phyloP scores from a whole-genome alignment of 2,329 filamentous ascomycete genomes.

The Pseudofabraea citricarpa region DNA sequence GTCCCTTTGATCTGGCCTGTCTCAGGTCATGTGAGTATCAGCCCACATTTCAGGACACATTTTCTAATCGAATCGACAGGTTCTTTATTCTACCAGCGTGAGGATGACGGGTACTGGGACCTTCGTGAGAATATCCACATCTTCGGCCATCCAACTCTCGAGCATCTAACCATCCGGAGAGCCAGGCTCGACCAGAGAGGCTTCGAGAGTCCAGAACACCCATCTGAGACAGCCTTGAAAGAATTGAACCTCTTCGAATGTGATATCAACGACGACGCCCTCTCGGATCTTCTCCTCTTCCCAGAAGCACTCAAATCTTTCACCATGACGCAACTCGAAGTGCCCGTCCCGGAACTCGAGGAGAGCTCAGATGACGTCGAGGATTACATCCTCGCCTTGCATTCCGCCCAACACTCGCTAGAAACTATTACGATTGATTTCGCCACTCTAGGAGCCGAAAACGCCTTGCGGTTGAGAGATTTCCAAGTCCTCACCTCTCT shows the following conservation, averaged over 20 bases:
- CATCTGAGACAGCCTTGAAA: constrained; percentile 39
- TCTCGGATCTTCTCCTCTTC: constrained; percentile 36
- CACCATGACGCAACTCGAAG: constrained; percentile 39
- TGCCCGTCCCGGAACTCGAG: constrained; percentile 37
- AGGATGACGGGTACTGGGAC: constrained; percentile 42
- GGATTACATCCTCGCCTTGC: constrained; percentile 41
- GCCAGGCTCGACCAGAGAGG: constrained; percentile 42
- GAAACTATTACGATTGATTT: constrained; percentile 41
- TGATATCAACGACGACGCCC: constrained; percentile 42
- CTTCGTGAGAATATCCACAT: constrained; percentile 47
- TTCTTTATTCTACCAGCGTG: constrained; percentile 40
- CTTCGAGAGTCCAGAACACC: constrained; percentile 43
- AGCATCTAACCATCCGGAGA: constrained; percentile 38
- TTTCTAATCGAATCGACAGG: constrained; percentile 9
- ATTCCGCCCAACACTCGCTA: constrained; percentile 36
- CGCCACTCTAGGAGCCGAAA: constrained; percentile 33
- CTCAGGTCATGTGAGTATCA: constrained; percentile 36
- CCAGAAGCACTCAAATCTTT: constrained; percentile 41
- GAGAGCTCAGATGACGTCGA: constrained; percentile 42
- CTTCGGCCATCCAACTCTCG: constrained; percentile 44
- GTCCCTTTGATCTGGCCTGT: constrained; percentile 44
- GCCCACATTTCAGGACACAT: not conserved
- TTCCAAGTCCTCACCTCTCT: constrained; percentile 37
- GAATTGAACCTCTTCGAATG: constrained; percentile 43
- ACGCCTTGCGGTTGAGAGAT: constrained; percentile 38